Percentiles rank a stretch among this genome's conserved stretches.
Conservation (phyloP, 2,329 filamentous ascomycete genomes). For the Biscogniauxia sp. region DNA sequence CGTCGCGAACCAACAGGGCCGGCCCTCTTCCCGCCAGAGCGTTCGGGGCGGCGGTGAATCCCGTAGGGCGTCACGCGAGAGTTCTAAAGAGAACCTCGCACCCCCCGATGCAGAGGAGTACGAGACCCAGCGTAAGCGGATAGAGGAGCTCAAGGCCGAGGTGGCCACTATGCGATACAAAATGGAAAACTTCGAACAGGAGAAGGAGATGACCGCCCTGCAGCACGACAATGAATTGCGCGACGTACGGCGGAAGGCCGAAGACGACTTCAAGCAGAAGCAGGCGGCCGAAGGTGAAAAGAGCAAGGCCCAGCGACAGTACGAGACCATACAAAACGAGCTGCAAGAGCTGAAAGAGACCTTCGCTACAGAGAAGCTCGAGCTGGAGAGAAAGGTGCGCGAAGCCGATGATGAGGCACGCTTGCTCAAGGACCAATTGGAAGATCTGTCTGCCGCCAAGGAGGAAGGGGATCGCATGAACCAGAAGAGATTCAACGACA, state of each 20-base stretch:
- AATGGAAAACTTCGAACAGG: conserved; percentile 81
- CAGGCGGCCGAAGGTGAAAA: conserved; percentile 58
- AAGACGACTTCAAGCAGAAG: conserved; percentile 74
- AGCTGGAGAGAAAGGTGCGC: conserved; percentile 66
- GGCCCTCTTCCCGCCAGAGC: conserved; percentile 43
- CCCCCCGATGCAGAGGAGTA: conserved; percentile 59
- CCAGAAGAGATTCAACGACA: conserved; percentile 53
- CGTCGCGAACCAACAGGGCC: conserved; percentile 26
- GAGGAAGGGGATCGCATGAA: conserved; percentile 67
- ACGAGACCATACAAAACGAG: conserved; percentile 51
- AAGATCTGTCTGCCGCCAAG: conserved; percentile 63
- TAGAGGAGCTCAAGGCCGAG: conserved; percentile 84
- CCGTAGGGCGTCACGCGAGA: conserved; percentile 52
- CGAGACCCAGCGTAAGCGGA: conserved; percentile 54
- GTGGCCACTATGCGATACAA: conserved; percentile 86
- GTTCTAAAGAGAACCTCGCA: conserved; percentile 58
- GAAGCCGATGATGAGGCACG: conserved; percentile 72
- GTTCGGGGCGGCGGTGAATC: conserved; percentile 37
- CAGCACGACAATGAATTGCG: conserved; percentile 82
- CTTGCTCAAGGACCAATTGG: conserved; percentile 73
- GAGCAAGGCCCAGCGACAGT: conserved; percentile 47
- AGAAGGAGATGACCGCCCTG: conserved; percentile 75
- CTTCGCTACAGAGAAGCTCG: conserved; percentile 56
- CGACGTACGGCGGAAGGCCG: conserved; percentile 75
- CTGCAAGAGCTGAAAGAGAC: conserved; percentile 50